Evolutionary conservation across 1,284 basidiomycete genomes (phyloP).

Genomic region (Lignosus rhinocerotis): DNA sequence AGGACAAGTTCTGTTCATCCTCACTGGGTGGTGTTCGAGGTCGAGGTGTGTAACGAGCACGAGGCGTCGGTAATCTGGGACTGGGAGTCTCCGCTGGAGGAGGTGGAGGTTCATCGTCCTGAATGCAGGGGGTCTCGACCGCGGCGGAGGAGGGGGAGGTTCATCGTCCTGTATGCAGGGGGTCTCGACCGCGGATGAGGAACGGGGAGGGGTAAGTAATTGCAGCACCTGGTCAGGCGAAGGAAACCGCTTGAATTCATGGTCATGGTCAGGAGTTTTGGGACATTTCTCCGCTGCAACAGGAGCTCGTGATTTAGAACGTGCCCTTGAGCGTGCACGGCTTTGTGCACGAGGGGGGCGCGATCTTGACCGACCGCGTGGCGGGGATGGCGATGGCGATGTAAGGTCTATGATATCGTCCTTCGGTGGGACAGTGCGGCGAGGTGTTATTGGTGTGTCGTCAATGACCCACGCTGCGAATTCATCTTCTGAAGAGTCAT

Average conservation of each 20-base stretch:
- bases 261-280: not conserved
- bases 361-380: conserved; percentile 13
- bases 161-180: not conserved
- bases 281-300: not conserved
- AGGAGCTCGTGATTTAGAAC: not conserved
- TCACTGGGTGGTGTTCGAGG: conserved; percentile 7
- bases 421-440: conserved; percentile 6
- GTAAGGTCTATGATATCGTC: conserved; percentile 40
- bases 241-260: not conserved
- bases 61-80: conserved; percentile 13
- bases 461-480: conserved; percentile 43
- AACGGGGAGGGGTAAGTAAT: conserved; percentile 30
- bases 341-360: conserved; percentile 6
- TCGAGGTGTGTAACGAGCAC: conserved; percentile 12
- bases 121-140: conserved; percentile 11
- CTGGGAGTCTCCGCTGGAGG: conserved; percentile 15
- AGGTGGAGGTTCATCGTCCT: not conserved
- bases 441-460: conserved; percentile 33
- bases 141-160: not conserved
- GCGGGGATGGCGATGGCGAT: conserved; percentile 20
- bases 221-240: conserved; percentile 17
- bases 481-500: conserved; percentile 46
- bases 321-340: not conserved
- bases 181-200: conserved; percentile 22
- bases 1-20: not conserved